phyloP scores from a whole-genome alignment of 495 filamentous ascomycete genomes.

The Symbiotaphrina buchneri region DNA sequence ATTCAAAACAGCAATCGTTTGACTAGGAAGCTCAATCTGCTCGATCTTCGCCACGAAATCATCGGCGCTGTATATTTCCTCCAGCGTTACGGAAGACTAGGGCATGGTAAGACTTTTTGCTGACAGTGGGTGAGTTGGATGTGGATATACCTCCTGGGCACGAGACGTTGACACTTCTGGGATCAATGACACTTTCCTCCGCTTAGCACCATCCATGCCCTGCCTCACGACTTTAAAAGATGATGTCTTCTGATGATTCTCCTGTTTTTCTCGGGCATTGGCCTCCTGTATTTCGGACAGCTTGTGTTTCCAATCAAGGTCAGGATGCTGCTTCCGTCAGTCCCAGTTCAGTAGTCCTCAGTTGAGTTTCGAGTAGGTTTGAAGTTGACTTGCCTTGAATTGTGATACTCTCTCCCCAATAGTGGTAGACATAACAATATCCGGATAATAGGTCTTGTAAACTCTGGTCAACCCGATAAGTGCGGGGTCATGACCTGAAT shows the following conservation, averaged over 20 bases:
- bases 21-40: constrained; percentile 58
- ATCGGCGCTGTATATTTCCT: constrained; percentile 53
- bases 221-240: constrained; percentile 29
- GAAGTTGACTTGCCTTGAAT: constrained; percentile 22
- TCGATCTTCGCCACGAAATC: constrained; percentile 58
- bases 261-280: constrained; percentile 15
- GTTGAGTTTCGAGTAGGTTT: background rate
- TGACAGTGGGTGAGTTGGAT: too few species aligned
- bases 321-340: constrained; percentile 33
- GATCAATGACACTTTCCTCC: constrained; percentile 21
- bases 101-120: constrained; percentile 5
- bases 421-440: constrained; percentile 73
- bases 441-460: constrained; percentile 79
- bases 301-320: constrained; percentile 53
- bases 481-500: constrained; percentile 47
- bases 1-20: constrained; percentile 51
- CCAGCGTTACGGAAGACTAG: constrained; percentile 44
- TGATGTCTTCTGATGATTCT: constrained; percentile 11
- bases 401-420: constrained; percentile 26
- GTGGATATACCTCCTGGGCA: constrained; percentile 30
- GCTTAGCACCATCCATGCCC: constrained; percentile 19
- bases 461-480: constrained; percentile 57
- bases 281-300: constrained; percentile 41
- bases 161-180: constrained; percentile 55
- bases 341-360: constrained; percentile 1